Conservation (phyloP, 208 protist genomes). For the Leishmania braziliensis region DNA sequence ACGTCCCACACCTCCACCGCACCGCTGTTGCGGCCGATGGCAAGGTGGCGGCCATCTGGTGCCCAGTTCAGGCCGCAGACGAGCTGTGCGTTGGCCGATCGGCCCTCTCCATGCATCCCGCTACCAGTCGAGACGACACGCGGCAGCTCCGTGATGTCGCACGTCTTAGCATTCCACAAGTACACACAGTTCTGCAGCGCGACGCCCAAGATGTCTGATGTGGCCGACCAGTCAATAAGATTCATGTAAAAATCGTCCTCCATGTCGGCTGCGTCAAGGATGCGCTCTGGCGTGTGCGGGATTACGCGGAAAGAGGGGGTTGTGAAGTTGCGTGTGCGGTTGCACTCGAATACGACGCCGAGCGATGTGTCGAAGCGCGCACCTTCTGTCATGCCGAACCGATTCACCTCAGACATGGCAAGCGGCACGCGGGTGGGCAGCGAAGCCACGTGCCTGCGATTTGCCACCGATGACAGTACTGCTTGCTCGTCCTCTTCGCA, state of each 20-base stretch:
- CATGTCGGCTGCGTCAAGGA: constrained; percentile 98
- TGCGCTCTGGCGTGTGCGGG: constrained; percentile 92
- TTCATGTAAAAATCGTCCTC: constrained; percentile 99
- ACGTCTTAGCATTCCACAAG: constrained; percentile 97
- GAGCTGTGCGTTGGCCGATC: constrained; percentile 12
- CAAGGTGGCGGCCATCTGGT: constrained; percentile 87
- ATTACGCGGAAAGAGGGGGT: constrained; percentile 88
- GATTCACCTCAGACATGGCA: constrained; percentile 14
- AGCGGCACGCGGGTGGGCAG: constrained; percentile 9
- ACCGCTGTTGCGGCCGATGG: constrained; percentile 87
- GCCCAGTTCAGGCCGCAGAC: constrained; percentile 95
- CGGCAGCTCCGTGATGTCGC: constrained; percentile 91
- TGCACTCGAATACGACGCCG: constrained; percentile 84
- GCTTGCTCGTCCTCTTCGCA: constrained; percentile 7
- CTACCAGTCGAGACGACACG: constrained; percentile 40
- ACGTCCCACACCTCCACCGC: constrained; percentile 94
- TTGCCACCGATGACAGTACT: background rate
- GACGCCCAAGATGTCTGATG: constrained; percentile 92
- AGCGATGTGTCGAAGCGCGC: constrained; percentile 45
- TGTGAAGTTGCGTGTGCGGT: constrained; percentile 82
- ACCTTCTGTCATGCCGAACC: constrained; percentile 38
- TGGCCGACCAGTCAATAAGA: constrained; percentile 97
- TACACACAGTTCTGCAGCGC: constrained; percentile 97
- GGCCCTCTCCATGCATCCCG: background rate
- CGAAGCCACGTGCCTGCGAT: background rate